phyloP scores from a whole-genome alignment of 2,329 filamentous ascomycete genomes.

The Exophiala viscosa region DNA sequence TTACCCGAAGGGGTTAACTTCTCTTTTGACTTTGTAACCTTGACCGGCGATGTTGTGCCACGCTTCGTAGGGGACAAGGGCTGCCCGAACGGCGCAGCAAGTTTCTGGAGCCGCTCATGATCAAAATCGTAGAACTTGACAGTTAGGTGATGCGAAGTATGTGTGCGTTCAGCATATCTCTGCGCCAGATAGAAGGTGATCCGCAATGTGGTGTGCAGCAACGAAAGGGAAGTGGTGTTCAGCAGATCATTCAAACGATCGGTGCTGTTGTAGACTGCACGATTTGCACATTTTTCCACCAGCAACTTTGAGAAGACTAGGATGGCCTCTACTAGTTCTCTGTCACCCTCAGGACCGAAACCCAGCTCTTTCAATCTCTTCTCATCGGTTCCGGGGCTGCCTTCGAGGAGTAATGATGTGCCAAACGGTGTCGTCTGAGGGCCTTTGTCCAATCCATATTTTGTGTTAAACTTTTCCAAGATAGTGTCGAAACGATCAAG shows the following conservation, averaged over 20 bases:
- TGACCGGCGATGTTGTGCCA: constrained; percentile 50
- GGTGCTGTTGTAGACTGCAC: constrained; percentile 94
- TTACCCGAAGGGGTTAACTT: constrained; percentile 50
- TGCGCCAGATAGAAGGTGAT: constrained; percentile 84
- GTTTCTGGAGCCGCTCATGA: constrained; percentile 74
- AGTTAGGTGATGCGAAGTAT: constrained; percentile 67
- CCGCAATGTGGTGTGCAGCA: constrained; percentile 74
- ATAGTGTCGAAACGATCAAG: constrained; percentile 91
- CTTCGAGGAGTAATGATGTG: constrained; percentile 60
- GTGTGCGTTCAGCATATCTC: constrained; percentile 70
- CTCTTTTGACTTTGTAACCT: constrained; percentile 70
- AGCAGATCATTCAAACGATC: constrained; percentile 82
- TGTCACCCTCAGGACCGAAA: constrained; percentile 72
- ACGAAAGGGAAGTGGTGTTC: constrained; percentile 75
- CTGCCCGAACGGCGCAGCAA: constrained; percentile 79
- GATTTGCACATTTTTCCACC: constrained; percentile 91
- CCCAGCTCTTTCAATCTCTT: constrained; percentile 57
- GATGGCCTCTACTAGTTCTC: constrained; percentile 72
- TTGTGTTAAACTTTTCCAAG: constrained; percentile 73
- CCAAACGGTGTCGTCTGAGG: constrained; percentile 76
- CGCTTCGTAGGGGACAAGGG: constrained; percentile 52
- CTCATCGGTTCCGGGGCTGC: constrained; percentile 41
- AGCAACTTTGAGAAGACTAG: constrained; percentile 83
- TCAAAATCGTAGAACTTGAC: constrained; percentile 76
- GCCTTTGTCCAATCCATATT: constrained; percentile 74